These are phyloP conservation scores for Puccinia hordei DNA, from an alignment of 1,284 basidiomycete genomes.

Conservation along the genomic window DNA sequence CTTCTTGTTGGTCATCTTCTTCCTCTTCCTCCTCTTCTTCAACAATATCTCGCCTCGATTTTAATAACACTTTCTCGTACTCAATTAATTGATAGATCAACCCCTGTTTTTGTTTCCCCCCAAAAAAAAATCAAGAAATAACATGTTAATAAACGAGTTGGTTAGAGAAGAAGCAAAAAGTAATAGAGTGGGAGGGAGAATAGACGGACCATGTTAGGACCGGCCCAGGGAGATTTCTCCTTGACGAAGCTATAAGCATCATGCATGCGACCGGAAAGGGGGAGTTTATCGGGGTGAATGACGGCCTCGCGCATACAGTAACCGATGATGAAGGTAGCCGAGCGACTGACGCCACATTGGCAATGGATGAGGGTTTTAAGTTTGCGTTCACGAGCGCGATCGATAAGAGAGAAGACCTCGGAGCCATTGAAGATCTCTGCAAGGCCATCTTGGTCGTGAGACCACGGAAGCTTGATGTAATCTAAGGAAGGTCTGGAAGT, in stretches of 20 bases:
- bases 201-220: slow-evolving; percentile 82
- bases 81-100: slow-evolving; percentile 95
- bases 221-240: slow-evolving; percentile 79
- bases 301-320: slow-evolving; percentile 92
- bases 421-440: slow-evolving; percentile 66
- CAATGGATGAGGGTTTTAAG: slow-evolving; percentile 86
- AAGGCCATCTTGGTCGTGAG: slow-evolving; percentile 64
- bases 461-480: slow-evolving; percentile 92
- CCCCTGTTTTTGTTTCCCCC: too few species aligned
- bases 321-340: slow-evolving; percentile 87
- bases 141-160: background rate
- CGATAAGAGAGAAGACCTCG: slow-evolving; percentile 76
- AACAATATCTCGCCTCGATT: slow-evolving; percentile 40
- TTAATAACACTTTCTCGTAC: slow-evolving; percentile 66
- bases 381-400: slow-evolving; percentile 71
- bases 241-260: slow-evolving; percentile 74
- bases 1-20: slow-evolving; percentile 4
- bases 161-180: slow-evolving; percentile 46
- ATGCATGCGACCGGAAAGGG: slow-evolving; percentile 72
- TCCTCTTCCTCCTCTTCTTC: slow-evolving; percentile 51
- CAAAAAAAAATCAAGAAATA: background rate
- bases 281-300: slow-evolving; percentile 63
- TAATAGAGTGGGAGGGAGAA: slow-evolving; percentile 49
- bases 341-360: slow-evolving; percentile 93
- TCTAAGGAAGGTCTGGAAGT: slow-evolving; percentile 70